phyloP scores from a whole-genome alignment of 371 early-diverging fungal species.

The Lichtheimia ornata region DNA sequence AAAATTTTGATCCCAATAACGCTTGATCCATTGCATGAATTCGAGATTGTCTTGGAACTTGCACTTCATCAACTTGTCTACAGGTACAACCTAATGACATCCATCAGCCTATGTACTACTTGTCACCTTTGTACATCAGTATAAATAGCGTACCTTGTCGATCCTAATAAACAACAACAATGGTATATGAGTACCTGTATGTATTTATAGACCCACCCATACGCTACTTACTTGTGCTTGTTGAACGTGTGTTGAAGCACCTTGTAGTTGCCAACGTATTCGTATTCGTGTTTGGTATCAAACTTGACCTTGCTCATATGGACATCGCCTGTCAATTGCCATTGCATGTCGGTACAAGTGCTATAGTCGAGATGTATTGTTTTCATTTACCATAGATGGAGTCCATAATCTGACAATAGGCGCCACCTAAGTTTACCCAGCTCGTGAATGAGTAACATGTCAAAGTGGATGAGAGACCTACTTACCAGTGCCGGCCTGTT shows the following conservation, averaged over 20 bases:
- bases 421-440: constrained; percentile 56
- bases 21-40: constrained; percentile 93
- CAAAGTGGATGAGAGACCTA: neutral
- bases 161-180: constrained; percentile 28
- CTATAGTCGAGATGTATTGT: neutral
- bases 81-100: constrained; percentile 67
- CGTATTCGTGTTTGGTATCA: constrained; percentile 89
- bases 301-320: constrained; percentile 87
- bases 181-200: neutral
- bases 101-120: too few relatives aligned
- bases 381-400: constrained; percentile 68
- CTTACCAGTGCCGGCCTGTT: constrained; percentile 90
- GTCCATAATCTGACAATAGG: constrained; percentile 86
- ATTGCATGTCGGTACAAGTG: neutral
- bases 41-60: constrained; percentile 97
- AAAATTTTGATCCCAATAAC: constrained; percentile 82
- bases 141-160: constrained; percentile 42
- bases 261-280: constrained; percentile 91
- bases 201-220: neutral
- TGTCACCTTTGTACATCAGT: neutral
- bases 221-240: constrained; percentile 65
- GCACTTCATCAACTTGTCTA: constrained; percentile 86
- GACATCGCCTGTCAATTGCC: constrained; percentile 59
- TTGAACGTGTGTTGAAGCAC: constrained; percentile 83
- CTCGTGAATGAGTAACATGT: neutral